phyloP scores from a whole-genome alignment of 2,329 filamentous ascomycete genomes.

The Aspergillus fructus region DNA sequence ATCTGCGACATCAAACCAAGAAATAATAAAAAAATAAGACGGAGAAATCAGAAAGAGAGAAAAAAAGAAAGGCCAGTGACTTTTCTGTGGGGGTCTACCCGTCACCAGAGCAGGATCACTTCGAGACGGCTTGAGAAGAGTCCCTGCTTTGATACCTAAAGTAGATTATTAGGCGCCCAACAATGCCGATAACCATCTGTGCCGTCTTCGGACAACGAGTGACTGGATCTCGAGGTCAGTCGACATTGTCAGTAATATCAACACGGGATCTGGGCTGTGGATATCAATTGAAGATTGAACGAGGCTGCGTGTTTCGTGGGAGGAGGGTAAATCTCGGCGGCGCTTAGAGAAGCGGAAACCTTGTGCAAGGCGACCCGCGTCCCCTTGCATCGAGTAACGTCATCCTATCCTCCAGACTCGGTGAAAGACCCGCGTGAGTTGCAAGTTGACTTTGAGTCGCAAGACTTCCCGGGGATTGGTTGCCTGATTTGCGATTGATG shows the following conservation, averaged over 20 bases:
- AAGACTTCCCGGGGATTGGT: constrained; percentile 1
- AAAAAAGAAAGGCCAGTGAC: neutral
- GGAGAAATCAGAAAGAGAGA: neutral
- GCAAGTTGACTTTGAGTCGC: neutral
- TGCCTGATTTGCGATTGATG: neutral
- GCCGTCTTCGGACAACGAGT: constrained; percentile 1
- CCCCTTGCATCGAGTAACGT: constrained; percentile 1
- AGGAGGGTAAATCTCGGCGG: constrained; percentile 3
- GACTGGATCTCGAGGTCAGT: neutral
- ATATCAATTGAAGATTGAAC: neutral
- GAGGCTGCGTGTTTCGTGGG: constrained; percentile 1
- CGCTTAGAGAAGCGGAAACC: neutral
- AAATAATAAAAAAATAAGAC: constrained; percentile 3
- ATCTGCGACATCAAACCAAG: constrained; percentile 18
- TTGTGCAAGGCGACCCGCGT: neutral
- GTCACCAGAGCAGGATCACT: neutral
- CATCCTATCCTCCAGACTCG: neutral
- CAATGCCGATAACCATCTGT: neutral
- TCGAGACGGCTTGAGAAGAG: neutral
- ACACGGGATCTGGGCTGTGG: neutral
- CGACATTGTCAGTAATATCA: neutral
- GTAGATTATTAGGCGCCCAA: neutral
- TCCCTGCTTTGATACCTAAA: constrained; percentile 6
- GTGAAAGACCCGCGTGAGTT: constrained; percentile 1
- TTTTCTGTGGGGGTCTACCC: neutral